These are phyloP conservation scores for Asterionellopsis glacialis DNA, from an alignment of 108 stramenopile species.

Conservation along the genomic window DNA sequence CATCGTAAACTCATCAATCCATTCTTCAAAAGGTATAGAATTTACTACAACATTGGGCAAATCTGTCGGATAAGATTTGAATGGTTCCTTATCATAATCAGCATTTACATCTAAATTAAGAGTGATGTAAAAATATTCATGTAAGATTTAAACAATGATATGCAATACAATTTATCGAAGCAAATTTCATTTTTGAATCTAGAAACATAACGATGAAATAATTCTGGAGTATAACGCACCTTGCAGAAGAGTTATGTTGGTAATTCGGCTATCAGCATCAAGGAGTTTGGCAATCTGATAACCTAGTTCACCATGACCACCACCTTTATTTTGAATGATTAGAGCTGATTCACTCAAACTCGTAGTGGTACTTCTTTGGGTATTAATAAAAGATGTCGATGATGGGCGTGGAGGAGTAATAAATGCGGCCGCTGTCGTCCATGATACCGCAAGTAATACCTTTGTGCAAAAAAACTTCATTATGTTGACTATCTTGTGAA, in stretches of 20 bases:
- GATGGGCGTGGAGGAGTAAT: too few species aligned
- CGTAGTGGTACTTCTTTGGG: neutral
- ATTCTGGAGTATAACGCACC: slow-evolving; percentile 62
- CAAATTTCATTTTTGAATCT: too few species aligned
- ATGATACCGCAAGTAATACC: too few species aligned
- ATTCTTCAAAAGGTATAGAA: slow-evolving; percentile 48
- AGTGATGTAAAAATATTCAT: too few species aligned
- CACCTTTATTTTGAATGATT: slow-evolving; percentile 87
- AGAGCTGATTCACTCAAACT: slow-evolving; percentile 59
- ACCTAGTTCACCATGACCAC: slow-evolving; percentile 79
- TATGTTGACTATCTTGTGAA: too few species aligned
- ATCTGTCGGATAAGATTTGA: slow-evolving; percentile 66
- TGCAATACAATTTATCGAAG: too few species aligned
- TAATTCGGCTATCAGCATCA: slow-evolving; percentile 49
- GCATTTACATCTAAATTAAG: slow-evolving; percentile 70
- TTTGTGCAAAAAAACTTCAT: too few species aligned
- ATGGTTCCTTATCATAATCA: slow-evolving; percentile 71
- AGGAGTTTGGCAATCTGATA: slow-evolving; percentile 74
- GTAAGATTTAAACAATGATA: too few species aligned
- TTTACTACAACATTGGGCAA: slow-evolving; percentile 67
- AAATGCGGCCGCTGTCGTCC: too few species aligned
- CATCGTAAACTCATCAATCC: slow-evolving; percentile 51
- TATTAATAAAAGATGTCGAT: too few species aligned
- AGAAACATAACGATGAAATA: too few species aligned
- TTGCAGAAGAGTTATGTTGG: slow-evolving; percentile 78